phyloP scores from a whole-genome alignment of 257 asterid genomes.

The Schizonepeta tenuifolia region DNA sequence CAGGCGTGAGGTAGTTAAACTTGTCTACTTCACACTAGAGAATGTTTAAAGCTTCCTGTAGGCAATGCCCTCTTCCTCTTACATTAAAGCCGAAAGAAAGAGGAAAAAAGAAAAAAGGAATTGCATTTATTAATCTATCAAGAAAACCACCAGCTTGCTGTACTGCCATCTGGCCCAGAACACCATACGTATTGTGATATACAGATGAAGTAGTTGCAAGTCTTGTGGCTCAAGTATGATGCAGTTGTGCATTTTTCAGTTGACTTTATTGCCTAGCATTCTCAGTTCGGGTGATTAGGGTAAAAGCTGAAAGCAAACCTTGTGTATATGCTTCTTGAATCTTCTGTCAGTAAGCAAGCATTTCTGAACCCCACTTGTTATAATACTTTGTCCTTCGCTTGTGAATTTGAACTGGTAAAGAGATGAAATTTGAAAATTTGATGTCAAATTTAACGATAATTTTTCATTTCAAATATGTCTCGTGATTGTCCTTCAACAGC shows the following conservation, averaged over 20 bases:
- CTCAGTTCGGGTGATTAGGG: not conserved
- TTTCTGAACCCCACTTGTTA: not conserved
- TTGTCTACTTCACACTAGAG: slow-evolving; percentile 21
- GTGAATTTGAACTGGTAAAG: slow-evolving; percentile 1
- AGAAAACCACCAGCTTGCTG: slow-evolving; percentile 4
- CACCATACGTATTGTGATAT: not conserved
- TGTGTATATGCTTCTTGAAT: not conserved
- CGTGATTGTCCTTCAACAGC: slow-evolving; percentile 6
- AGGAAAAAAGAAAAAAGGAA: slow-evolving; percentile 2
- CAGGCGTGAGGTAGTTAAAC: slow-evolving; percentile 73
- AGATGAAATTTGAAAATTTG: not conserved
- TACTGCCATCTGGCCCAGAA: slow-evolving; percentile 16
- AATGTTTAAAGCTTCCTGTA: slow-evolving; percentile 13
- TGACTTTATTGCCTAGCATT: not conserved
- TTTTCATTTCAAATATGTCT: slow-evolving; percentile 13
- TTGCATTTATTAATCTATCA: not conserved
- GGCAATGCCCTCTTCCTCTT: slow-evolving; percentile 24
- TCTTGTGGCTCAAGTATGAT: not conserved
- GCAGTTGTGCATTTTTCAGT: slow-evolving; percentile 2
- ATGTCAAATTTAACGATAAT: not conserved
- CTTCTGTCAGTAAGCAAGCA: slow-evolving; percentile 1
- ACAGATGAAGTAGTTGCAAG: not conserved
- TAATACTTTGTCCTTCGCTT: slow-evolving; percentile 7
- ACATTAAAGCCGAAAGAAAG: slow-evolving; percentile 4
- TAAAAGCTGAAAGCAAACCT: slow-evolving; percentile 14